Evolutionary conservation across 2,329 filamentous ascomycete species (phyloP), one percentile per base, ranked within the genome.

Genomic region (Alternaria angustiovoidea): DNA sequence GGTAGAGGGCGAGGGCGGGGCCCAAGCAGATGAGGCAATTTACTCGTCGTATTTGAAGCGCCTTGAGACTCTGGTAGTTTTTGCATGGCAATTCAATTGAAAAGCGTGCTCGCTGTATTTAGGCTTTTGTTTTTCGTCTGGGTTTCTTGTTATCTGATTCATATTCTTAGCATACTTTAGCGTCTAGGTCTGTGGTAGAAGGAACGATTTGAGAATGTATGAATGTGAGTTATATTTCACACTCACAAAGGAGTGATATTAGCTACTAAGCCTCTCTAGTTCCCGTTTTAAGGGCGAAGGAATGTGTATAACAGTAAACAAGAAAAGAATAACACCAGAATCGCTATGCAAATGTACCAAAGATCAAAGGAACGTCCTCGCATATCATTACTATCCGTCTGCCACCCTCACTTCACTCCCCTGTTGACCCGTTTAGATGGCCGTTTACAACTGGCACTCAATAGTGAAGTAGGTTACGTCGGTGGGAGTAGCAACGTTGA

Each of bases 361-460:
- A 24, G 1, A 34, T 6, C 14, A 22, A 54, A 36, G 7, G 49
- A 54, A 42, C 22, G 36, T 54, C 20, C 18, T 24, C 18, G 26
- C 42, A 7, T 5, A 34, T 2, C 48, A 32, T 44, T 30, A 18
- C n/a, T 16, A 11, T 42, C 46, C 24, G 16, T 38, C 5, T 18
- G 28, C 30, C 28, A 16, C 30, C 14, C 26, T 28, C 9, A 42
- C 5, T 7, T 20, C 34, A n/a, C 16, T n/a, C 5, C n/a, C 12
- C 36, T 39, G 28, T 20, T 22, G 14, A 16, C 4, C 28, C 11
- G 11, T 16, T 32, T 1, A 34, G 28, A 48, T 42, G 28, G 44
- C 28, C 34, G 20, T 20, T 43, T 59, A 64, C 24, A 49, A 32
- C 28, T 56, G 24, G 42, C 65, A 66, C 26, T 47, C 20, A 9